A percentile compares a stretch with the other conserved stretches of the same genome.
Conservation (phyloP, 805 yeast species). For the Starmerella roubikii region DNA sequence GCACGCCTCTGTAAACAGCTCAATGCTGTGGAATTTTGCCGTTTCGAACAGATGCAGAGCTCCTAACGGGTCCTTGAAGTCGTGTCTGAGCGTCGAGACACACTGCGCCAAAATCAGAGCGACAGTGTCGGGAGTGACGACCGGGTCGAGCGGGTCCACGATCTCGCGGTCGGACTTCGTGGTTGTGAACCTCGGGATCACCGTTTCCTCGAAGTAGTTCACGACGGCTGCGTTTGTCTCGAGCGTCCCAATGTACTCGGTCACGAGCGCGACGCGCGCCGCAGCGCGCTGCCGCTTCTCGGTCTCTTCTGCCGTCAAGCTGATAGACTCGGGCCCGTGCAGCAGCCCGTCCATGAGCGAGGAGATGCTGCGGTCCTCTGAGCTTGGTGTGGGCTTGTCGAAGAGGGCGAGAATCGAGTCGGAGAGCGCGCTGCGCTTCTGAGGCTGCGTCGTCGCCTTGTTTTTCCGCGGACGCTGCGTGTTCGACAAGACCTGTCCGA, state of each 20-base stretch:
- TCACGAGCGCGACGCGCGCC: conserved; percentile 10
- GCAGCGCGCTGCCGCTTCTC: conserved; percentile 1
- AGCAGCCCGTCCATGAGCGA: conserved; percentile 10
- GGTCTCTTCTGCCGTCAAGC: neutral
- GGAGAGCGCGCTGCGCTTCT: conserved; percentile 1
- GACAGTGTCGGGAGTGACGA: conserved; percentile 9
- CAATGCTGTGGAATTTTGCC: conserved; percentile 26
- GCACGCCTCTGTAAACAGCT: conserved; percentile 29
- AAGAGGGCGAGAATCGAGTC: conserved; percentile 13
- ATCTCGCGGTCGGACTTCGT: neutral
- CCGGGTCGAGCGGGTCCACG: conserved; percentile 1
- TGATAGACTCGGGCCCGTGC: neutral
- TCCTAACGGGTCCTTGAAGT: conserved; percentile 23
- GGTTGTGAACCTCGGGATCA: conserved; percentile 15
- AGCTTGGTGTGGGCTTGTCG: neutral
- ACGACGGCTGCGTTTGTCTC: conserved; percentile 20
- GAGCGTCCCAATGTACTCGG: conserved; percentile 18
- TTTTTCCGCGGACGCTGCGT: neutral
- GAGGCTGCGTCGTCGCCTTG: neutral
- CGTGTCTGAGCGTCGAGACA: conserved; percentile 12
- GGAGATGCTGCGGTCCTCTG: neutral
- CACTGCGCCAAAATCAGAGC: conserved; percentile 10
- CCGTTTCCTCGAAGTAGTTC: conserved; percentile 15
- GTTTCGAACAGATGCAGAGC: conserved; percentile 30
- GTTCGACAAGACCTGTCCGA: conserved; percentile 13